Evolutionary conservation across 108 stramenopile species (phyloP).

Genomic region (Conticribra guillardii): DNA sequence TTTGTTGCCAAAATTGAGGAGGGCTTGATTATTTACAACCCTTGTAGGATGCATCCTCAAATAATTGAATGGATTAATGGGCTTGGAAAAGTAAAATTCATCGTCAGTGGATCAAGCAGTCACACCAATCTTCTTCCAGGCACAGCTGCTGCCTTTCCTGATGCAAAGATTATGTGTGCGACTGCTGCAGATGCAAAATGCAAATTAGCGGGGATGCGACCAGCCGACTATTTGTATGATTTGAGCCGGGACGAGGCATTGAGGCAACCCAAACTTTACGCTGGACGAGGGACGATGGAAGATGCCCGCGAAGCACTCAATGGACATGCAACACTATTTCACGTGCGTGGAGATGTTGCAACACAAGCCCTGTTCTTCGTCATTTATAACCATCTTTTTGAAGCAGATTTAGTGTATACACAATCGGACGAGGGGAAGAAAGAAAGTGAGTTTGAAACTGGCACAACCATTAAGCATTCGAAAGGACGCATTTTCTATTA

Average conservation of each 20-base stretch:
- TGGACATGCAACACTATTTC: slow-evolving; percentile 19
- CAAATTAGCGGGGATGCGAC: slow-evolving; percentile 23
- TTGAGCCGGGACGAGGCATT: slow-evolving; percentile 8
- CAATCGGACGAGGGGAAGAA: slow-evolving; percentile 9
- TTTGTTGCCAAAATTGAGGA: slow-evolving; percentile 24
- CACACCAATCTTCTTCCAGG: slow-evolving; percentile 32
- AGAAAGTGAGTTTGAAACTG: slow-evolving; percentile 16
- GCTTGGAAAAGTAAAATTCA: slow-evolving; percentile 26
- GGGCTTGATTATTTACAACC: slow-evolving; percentile 29
- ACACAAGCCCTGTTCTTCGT: slow-evolving; percentile 27
- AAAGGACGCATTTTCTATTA: slow-evolving; percentile 19
- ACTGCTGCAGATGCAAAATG: slow-evolving; percentile 34
- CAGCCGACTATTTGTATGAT: slow-evolving; percentile 30
- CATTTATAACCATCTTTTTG: slow-evolving; percentile 28
- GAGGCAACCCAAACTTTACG: background rate
- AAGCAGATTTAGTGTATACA: slow-evolving; percentile 22
- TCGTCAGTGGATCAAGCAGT: slow-evolving; percentile 29
- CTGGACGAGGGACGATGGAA: slow-evolving; percentile 14
- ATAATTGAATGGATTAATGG: slow-evolving; percentile 33
- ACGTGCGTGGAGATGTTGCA: slow-evolving; percentile 24
- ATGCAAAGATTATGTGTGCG: slow-evolving; percentile 39
- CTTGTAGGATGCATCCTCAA: slow-evolving; percentile 31
- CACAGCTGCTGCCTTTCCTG: slow-evolving; percentile 20
- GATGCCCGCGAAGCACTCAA: slow-evolving; percentile 21
- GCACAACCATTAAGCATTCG: slow-evolving; percentile 8